phyloP scores from a whole-genome alignment of 495 filamentous ascomycete species.

The Hypoxylon rickii region DNA sequence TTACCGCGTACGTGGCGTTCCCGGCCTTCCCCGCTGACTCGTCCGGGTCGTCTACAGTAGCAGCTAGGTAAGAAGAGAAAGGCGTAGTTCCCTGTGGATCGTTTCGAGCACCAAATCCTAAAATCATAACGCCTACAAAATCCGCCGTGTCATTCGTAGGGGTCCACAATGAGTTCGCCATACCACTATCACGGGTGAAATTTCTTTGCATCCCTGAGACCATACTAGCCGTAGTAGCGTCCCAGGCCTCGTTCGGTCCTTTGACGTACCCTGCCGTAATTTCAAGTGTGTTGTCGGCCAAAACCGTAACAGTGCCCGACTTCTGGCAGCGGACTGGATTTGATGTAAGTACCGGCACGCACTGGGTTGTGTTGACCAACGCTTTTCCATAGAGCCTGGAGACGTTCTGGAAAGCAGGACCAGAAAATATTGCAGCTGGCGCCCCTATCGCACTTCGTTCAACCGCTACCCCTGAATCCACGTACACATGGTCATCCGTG shows the following conservation, averaged over 20 bases:
- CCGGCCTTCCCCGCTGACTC: neutral
- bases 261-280: neutral
- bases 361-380: neutral
- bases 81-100: neutral
- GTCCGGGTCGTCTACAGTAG: neutral
- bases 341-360: neutral
- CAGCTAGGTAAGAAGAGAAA: neutral
- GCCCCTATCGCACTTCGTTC: neutral
- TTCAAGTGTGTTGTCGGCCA: neutral
- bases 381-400: neutral
- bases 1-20: neutral
- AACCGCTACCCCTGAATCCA: neutral
- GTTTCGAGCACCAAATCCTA: neutral
- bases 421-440: neutral
- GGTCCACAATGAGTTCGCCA: neutral
- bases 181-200: neutral
- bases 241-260: neutral
- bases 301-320: neutral
- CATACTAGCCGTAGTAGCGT: neutral
- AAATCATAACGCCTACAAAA: neutral
- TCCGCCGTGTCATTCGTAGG: neutral
- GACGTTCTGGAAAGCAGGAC: neutral
- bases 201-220: neutral
- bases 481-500: neutral
- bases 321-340: neutral